Conservation (phyloP, 129 eudicot species). For the Logfia minima region DNA sequence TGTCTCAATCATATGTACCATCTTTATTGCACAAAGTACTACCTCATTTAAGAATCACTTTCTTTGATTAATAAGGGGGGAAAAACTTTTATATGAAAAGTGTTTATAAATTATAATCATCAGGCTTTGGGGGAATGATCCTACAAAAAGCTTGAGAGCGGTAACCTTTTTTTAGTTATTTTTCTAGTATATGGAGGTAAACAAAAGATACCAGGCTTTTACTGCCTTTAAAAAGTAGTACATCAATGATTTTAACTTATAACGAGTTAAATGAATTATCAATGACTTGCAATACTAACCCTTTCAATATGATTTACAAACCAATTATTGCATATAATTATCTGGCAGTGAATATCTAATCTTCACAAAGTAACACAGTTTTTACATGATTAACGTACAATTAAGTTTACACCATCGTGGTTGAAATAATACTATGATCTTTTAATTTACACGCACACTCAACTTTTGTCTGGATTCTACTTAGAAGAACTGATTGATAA, state of each 20-base stretch:
- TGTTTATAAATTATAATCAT: not conserved
- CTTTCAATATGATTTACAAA: no score
- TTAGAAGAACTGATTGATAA: not conserved
- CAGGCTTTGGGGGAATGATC: not conserved
- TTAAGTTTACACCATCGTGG: no score
- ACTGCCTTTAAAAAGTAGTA: not conserved
- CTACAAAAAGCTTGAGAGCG: not conserved
- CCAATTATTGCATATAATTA: not conserved
- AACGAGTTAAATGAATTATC: not conserved
- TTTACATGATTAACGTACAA: no score
- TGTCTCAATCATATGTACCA: not conserved
- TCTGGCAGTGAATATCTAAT: not conserved
- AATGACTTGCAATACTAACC: not conserved
- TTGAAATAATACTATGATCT: not conserved
- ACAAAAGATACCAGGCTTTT: not conserved
- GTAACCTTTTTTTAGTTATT: not conserved
- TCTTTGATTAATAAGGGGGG: not conserved
- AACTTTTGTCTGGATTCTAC: not conserved
- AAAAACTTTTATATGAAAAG: not conserved
- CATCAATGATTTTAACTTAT: not conserved
- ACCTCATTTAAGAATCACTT: constrained; percentile 17
- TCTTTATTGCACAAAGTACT: not conserved
- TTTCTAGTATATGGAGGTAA: not conserved
- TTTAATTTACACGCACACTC: not conserved
- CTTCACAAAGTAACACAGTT: not conserved